These are phyloP conservation scores for Cubamyces sp. DNA, from an alignment of 768 basidiomycete genomes.

Conservation along the genomic window DNA sequence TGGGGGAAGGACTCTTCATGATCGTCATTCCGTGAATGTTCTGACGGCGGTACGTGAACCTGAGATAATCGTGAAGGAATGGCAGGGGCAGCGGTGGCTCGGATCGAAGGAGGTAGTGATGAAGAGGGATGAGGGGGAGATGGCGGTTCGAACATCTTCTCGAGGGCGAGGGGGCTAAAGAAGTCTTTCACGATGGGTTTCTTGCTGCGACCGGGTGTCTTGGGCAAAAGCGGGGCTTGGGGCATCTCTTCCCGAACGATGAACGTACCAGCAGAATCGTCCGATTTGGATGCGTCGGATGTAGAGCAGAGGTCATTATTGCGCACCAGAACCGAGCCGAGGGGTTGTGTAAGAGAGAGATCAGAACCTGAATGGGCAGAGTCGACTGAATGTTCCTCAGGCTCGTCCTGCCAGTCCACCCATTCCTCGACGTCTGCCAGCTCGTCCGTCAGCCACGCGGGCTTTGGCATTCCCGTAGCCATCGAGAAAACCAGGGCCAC, in stretches of 20 bases:
- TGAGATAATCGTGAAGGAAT: constrained; percentile 44
- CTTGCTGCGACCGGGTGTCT: constrained; percentile 65
- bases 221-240: constrained; percentile 57
- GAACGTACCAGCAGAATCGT: constrained; percentile 64
- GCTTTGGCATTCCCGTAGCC: constrained; percentile 35
- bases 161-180: constrained; percentile 86
- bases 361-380: constrained; percentile 31
- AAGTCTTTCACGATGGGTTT: constrained; percentile 75
- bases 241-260: constrained; percentile 72
- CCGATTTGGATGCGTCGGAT: constrained; percentile 35
- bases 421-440: constrained; percentile 80
- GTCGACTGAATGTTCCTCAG: constrained; percentile 42
- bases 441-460: constrained; percentile 89
- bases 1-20: neutral
- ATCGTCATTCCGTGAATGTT: constrained; percentile 1
- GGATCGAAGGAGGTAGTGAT: constrained; percentile 7
- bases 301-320: constrained; percentile 36
- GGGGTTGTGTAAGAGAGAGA: constrained; percentile 48
- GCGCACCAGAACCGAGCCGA: constrained; percentile 50
- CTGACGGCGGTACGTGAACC: constrained; percentile 36
- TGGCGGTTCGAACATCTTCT: constrained; percentile 93
- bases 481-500: neutral
- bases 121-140: constrained; percentile 58
- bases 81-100: constrained; percentile 25
- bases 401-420: constrained; percentile 68